These are phyloP conservation scores for Otatea glauca DNA, from an alignment of 176 grass and related monocot genomes.

Conservation along the genomic window DNA sequence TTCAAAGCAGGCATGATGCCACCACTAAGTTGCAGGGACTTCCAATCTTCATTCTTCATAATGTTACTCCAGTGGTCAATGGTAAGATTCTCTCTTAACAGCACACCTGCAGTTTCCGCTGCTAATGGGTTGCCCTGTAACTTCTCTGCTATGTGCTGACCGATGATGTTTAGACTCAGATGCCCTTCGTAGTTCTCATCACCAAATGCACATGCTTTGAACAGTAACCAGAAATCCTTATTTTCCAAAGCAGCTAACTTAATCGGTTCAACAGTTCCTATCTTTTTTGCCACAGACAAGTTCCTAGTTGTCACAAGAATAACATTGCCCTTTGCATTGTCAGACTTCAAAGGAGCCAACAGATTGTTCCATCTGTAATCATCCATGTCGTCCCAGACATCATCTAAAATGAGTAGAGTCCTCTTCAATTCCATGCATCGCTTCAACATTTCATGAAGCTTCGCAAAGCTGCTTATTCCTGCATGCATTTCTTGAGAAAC, in stretches of 20 bases:
- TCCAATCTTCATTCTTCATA: constrained; percentile 45
- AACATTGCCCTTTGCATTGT: neutral
- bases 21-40: constrained; percentile 3
- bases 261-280: constrained; percentile 4
- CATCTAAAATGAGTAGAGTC: constrained; percentile 42
- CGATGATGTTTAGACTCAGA: neutral
- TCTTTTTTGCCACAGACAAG: constrained; percentile 23
- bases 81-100: neutral
- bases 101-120: constrained; percentile 21
- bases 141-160: neutral
- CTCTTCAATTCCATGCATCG: neutral
- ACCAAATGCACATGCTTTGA: constrained; percentile 47
- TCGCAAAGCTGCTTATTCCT: neutral
- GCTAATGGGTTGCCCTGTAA: constrained; percentile 46
- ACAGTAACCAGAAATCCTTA: constrained; percentile 27
- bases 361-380: neutral
- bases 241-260: constrained; percentile 1
- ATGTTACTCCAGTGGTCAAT: constrained; percentile 39
- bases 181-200: constrained; percentile 21
- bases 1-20: constrained; percentile 47
- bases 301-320: constrained; percentile 41
- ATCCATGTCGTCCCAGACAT: constrained; percentile 32
- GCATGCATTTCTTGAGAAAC: neutral
- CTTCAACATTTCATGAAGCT: no score
- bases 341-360: neutral